Evolutionary conservation across 495 filamentous ascomycete genomes (phyloP), one percentile per base, ranked within the genome.

Genomic region (Penicillium cinerascens): DNA sequence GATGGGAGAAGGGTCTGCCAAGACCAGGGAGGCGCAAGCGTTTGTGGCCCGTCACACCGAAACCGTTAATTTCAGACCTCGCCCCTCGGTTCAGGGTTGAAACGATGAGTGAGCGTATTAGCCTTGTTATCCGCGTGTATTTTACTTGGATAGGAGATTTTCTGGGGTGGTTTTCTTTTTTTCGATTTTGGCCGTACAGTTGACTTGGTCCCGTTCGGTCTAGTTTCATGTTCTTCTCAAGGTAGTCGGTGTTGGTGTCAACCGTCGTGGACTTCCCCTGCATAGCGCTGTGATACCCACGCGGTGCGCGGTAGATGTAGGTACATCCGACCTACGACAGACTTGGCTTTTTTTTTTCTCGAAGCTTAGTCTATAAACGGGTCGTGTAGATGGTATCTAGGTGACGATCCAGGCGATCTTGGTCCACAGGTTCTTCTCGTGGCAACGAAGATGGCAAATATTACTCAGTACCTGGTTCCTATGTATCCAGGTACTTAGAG

Each of bases 1-100:
- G 61, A 67, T 67, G 70, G 63, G 45, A 54, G 65, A 62, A 64
- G 65, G 55, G 37, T 56, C 49, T 58, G 72, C 70, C 72, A 72
- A 73, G 70, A 42, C 64, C 62, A 69, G 56, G 65, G 70, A 69
- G 70, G 66, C 69, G 68, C 67, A 70, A 70, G 68, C 71, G 65
- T 55, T 13, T 48, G 50, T 51, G 44, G 43, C 51, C 50, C 49
- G 61, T 66, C 53, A 64, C 61, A 40, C 50, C 40, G 42, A 58
- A 45, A 67, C 64, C 52, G 64, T 63, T 55, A 54, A 56, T 60
- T 53, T 58, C 35, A 25, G 38, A 25, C 45, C 35, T 40, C 40
- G 29, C 29, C 38, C 23, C 40, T 45, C 38, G 17, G 18, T 18
- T 41, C 16, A 4, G 38, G 11, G 38, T 41, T 17, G 38, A n/a